Percentiles rank a stretch among this genome's conserved stretches.
Evolutionary conservation across 148 eudicot species (phyloP).

Genomic region (Silene latifolia): DNA sequence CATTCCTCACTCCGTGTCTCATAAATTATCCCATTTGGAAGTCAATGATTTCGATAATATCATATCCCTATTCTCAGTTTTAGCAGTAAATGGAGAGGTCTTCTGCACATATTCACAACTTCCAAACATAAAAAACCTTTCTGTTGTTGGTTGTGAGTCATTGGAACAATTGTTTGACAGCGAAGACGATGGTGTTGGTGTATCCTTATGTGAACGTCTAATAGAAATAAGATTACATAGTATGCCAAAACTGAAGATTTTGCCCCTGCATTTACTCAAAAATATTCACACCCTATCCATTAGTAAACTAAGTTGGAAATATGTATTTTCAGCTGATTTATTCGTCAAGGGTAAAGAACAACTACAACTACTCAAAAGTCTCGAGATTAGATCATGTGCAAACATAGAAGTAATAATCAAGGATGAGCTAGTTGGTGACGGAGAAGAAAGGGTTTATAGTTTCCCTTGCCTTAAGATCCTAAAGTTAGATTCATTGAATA

Average conservation of each 20-base stretch:
- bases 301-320: neutral
- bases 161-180: neutral
- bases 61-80: neutral
- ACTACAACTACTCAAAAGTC: neutral
- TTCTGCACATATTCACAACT: neutral
- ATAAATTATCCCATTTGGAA: neutral
- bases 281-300: neutral
- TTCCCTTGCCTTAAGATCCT: conserved; percentile 2
- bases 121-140: neutral
- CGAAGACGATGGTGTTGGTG: neutral
- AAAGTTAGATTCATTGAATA: fast-evolving
- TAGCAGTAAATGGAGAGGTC: neutral
- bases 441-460: neutral
- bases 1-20: neutral
- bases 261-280: neutral
- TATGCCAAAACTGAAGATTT: neutral
- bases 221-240: neutral
- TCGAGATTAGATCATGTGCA: neutral
- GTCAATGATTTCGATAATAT: neutral
- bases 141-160: neutral
- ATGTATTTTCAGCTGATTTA: neutral
- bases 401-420: neutral
- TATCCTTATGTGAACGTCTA: neutral
- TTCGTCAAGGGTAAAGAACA: neutral
- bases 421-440: neutral